These are phyloP conservation scores for Avena insularis DNA, from an alignment of 176 grass and related monocot genomes.

Conservation along the genomic window DNA sequence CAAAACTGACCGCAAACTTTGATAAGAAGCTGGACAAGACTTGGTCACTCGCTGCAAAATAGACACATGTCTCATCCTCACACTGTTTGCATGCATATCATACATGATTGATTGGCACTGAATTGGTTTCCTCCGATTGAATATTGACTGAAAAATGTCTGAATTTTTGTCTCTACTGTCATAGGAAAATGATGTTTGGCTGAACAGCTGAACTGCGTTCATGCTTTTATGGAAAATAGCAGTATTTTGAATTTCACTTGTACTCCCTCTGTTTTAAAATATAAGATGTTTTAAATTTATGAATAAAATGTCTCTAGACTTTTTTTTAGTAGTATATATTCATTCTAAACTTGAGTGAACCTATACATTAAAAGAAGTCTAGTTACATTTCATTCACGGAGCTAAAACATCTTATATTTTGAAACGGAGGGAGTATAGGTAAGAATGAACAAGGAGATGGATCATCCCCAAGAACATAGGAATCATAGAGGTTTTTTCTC, in stretches of 20 bases:
- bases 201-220: neutral
- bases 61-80: neutral
- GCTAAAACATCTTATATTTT: too few species aligned
- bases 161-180: conserved; percentile 9
- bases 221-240: neutral
- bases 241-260: neutral
- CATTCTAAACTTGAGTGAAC: too few species aligned
- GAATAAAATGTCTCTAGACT: too few species aligned
- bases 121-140: neutral
- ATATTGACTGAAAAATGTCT: neutral
- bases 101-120: neutral
- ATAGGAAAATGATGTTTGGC: neutral
- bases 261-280: too few species aligned
- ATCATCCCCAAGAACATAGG: neutral
- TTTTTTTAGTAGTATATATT: too few species aligned
- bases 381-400: too few species aligned
- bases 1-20: conserved; percentile 14
- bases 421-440: neutral
- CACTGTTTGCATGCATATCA: conserved; percentile 22
- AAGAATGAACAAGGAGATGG: neutral
- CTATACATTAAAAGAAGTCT: too few species aligned
- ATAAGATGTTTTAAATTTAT: too few species aligned
- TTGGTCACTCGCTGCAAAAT: neutral
- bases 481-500: neutral
- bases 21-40: neutral